phyloP scores from a whole-genome alignment of 352 stramenopile species.

The Globisporangium yorkense region DNA sequence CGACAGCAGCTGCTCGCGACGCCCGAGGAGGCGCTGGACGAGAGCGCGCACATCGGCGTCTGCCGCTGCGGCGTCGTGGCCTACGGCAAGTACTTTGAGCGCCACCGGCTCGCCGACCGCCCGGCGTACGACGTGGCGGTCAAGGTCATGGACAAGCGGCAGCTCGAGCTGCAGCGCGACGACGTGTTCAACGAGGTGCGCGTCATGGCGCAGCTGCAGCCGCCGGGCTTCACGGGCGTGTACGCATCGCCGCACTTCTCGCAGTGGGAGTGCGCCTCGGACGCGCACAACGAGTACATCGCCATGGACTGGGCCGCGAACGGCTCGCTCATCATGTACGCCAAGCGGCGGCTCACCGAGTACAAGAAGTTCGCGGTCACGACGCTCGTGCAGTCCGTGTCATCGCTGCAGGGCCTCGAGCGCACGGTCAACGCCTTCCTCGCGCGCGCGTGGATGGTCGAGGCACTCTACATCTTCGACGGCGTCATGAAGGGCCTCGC shows the following conservation, averaged over 20 bases:
- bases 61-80: slow-evolving; percentile 75
- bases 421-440: slow-evolving; percentile 51
- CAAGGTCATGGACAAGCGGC: slow-evolving; percentile 69
- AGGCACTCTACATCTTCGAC: slow-evolving; percentile 58
- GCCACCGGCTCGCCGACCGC: slow-evolving; percentile 17
- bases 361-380: slow-evolving; percentile 65
- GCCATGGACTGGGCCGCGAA: slow-evolving; percentile 71
- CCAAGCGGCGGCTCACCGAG: slow-evolving; percentile 53
- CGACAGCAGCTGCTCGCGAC: slow-evolving; percentile 32
- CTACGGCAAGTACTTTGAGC: slow-evolving; percentile 68
- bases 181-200: slow-evolving; percentile 76
- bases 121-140: slow-evolving; percentile 53
- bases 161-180: slow-evolving; percentile 65
- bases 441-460: slow-evolving; percentile 62
- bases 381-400: slow-evolving; percentile 44
- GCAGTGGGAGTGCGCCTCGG: slow-evolving; percentile 67
- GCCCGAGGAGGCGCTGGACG: slow-evolving; percentile 36
- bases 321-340: slow-evolving; percentile 60
- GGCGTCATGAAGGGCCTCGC: slow-evolving; percentile 60
- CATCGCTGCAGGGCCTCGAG: slow-evolving; percentile 39
- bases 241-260: slow-evolving; percentile 61
- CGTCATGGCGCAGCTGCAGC: slow-evolving; percentile 73
- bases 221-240: slow-evolving; percentile 43
- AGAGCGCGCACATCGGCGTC: slow-evolving; percentile 45
- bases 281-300: slow-evolving; percentile 74